These are phyloP conservation scores for Taphrina deformans DNA, from an alignment of 1,139 yeast genomes.

Conservation along the genomic window DNA sequence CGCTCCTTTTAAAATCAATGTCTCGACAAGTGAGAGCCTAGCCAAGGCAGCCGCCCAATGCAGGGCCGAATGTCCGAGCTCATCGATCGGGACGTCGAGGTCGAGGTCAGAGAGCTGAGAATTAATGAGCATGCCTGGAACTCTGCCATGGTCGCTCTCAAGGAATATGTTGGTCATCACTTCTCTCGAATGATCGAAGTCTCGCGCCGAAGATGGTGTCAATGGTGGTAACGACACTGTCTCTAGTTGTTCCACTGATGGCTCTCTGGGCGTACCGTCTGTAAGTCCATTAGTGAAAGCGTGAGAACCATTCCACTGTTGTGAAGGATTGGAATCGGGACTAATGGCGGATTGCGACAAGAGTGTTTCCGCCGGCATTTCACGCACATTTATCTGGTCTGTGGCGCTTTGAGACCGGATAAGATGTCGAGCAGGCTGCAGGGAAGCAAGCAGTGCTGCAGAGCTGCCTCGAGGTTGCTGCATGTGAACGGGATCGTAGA, in stretches of 20 bases:
- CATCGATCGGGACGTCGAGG: conserved; percentile 84
- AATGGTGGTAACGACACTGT: conserved; percentile 52
- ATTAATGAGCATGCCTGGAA: conserved; percentile 31
- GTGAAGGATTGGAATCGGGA: conserved; percentile 39
- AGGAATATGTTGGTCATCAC: conserved; percentile 59
- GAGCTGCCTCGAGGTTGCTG: conserved; percentile 6
- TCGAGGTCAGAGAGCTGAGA: conserved; percentile 49
- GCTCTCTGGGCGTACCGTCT: neutral
- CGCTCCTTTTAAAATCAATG: conserved; percentile 68
- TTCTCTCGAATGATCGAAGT: conserved; percentile 56
- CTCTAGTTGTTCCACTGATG: neutral
- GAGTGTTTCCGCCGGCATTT: neutral
- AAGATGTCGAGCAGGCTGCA: conserved; percentile 39
- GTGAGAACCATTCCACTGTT: conserved; percentile 32
- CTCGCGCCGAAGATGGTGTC: conserved; percentile 46
- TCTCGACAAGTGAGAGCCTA: conserved; percentile 67
- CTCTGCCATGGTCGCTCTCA: conserved; percentile 49
- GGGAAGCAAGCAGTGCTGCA: conserved; percentile 45
- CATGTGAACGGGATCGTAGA: neutral
- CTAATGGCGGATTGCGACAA: neutral
- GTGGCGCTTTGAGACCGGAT: neutral
- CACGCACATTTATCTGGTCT: neutral
- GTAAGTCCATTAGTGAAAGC: conserved; percentile 8
- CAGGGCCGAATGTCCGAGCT: conserved; percentile 85
- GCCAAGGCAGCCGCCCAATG: conserved; percentile 98